Evolutionary conservation across 305 asterid species (phyloP).

Genomic region (Plantago coronopus): DNA sequence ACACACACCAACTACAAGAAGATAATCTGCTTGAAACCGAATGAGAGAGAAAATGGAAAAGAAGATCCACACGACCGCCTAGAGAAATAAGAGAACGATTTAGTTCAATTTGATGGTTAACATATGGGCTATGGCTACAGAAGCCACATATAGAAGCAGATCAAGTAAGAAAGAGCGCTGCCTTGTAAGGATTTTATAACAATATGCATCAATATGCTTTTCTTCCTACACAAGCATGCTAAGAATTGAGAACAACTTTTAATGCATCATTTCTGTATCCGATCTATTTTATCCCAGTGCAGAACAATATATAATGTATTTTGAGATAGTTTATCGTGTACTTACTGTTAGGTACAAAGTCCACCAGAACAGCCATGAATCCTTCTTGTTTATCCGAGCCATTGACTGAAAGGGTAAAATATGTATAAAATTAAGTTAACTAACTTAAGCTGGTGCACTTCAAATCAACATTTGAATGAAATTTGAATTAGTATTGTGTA

Average conservation of each 20-base stretch:
- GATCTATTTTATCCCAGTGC: background rate
- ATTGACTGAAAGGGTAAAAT: slow-evolving; percentile 49
- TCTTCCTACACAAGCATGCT: background rate
- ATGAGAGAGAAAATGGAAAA: slow-evolving; percentile 83
- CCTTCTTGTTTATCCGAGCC: slow-evolving; percentile 98
- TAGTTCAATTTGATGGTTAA: slow-evolving; percentile 11
- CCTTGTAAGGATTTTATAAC: too few relatives aligned
- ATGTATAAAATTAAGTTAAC: background rate
- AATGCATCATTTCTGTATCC: background rate
- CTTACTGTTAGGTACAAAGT: slow-evolving; percentile 85
- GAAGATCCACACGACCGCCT: slow-evolving; percentile 87
- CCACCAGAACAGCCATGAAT: slow-evolving; percentile 99
- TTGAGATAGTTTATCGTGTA: background rate
- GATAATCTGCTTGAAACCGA: slow-evolving; percentile 93
- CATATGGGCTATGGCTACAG: too few relatives aligned
- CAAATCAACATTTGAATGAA: too few relatives aligned
- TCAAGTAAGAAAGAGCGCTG: too few relatives aligned
- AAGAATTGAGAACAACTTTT: background rate
- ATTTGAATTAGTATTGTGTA: too few relatives aligned
- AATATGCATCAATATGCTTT: too few relatives aligned
- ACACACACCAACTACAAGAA: slow-evolving; percentile 92
- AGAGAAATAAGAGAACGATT: slow-evolving; percentile 24
- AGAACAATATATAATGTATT: background rate
- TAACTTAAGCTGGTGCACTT: background rate
- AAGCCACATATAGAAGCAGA: too few relatives aligned